Percentiles rank a stretch among this genome's conserved stretches.
phyloP scores from a whole-genome alignment of 768 basidiomycete genomes.

The Zangia roseola region DNA sequence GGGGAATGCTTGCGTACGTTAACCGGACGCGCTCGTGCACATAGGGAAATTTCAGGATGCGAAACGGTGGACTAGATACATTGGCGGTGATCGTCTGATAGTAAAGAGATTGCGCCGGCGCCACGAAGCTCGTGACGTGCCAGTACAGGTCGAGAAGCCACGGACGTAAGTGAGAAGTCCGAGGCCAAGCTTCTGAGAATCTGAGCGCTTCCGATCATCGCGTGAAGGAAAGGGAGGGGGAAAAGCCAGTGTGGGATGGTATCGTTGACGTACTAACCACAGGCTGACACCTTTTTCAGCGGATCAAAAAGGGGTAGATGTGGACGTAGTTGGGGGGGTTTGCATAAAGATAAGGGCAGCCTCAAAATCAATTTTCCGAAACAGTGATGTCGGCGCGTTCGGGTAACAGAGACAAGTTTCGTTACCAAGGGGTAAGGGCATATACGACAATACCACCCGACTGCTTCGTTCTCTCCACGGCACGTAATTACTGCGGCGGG shows the following conservation, averaged over 20 bases:
- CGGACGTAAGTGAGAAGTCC: constrained; percentile 35
- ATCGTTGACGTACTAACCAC: constrained; percentile 17
- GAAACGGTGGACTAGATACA: constrained; percentile 10
- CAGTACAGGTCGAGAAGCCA: constrained; percentile 28
- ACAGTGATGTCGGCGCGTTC: constrained; percentile 4
- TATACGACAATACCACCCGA: not conserved
- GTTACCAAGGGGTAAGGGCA: constrained; percentile 4
- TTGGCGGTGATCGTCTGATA: constrained; percentile 24
- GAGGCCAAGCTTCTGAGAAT: constrained; percentile 33
- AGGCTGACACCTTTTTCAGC: constrained; percentile 16
- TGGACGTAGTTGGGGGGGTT: constrained; percentile 8
- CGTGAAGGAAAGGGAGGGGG: constrained; percentile 17
- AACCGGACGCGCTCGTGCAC: constrained; percentile 12
- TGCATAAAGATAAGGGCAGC: constrained; percentile 21
- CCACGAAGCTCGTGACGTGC: constrained; percentile 30
- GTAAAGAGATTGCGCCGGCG: constrained; percentile 18
- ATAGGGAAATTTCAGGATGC: constrained; percentile 20
- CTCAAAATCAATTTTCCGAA: constrained; percentile 16
- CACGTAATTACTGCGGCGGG: constrained; percentile 4
- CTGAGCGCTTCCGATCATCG: constrained; percentile 25
- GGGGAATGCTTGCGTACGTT: constrained; percentile 19
- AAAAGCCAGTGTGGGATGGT: constrained; percentile 5
- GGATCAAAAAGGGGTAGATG: constrained; percentile 17
- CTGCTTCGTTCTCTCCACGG: not conserved
- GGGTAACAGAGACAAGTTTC: not conserved